These are phyloP conservation scores for Carpediemonas membranifera DNA, from an alignment of 78 protist genomes.

Conservation along the genomic window DNA sequence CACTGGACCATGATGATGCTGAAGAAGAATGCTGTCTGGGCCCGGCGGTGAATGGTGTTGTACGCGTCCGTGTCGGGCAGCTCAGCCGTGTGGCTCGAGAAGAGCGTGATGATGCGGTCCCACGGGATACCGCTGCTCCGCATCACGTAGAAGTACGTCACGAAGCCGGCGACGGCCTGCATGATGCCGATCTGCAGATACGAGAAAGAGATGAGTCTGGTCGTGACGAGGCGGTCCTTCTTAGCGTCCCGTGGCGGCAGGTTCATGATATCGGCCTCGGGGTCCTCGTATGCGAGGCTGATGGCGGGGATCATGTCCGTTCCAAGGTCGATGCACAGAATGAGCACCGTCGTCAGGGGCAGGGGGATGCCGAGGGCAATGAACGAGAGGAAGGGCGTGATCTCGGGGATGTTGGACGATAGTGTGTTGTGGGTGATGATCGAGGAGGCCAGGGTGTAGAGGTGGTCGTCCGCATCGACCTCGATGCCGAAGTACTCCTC, in stretches of 20 bases:
- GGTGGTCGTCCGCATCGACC: too few species aligned
- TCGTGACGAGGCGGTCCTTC: conserved; percentile 42
- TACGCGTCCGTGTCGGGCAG: conserved; percentile 5
- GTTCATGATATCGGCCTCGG: conserved; percentile 77
- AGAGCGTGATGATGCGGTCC: conserved; percentile 5
- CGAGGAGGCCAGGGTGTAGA: too few species aligned
- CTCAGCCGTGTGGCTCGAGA: background rate
- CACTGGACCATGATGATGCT: conserved; percentile 56
- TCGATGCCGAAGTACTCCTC: too few species aligned
- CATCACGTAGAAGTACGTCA: too few species aligned
- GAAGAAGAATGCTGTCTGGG: conserved; percentile 51
- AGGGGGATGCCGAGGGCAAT: conserved; percentile 66
- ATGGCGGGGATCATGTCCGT: conserved; percentile 86
- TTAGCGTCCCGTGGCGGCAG: conserved; percentile 67
- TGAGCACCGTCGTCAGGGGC: conserved; percentile 64
- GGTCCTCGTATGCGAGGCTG: conserved; percentile 54
- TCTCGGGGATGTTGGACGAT: conserved; percentile 75
- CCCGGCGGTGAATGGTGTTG: background rate
- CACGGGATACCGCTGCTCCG: conserved; percentile 37
- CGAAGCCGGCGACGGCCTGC: conserved; percentile 62
- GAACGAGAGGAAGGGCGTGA: conserved; percentile 67
- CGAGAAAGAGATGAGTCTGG: conserved; percentile 39
- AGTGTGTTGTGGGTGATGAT: too few species aligned
- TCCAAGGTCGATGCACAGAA: conserved; percentile 76
- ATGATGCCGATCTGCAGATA: conserved; percentile 40